Evolutionary conservation across 495 filamentous ascomycete species (phyloP).

Genomic region (Emericellopsis terricola): DNA sequence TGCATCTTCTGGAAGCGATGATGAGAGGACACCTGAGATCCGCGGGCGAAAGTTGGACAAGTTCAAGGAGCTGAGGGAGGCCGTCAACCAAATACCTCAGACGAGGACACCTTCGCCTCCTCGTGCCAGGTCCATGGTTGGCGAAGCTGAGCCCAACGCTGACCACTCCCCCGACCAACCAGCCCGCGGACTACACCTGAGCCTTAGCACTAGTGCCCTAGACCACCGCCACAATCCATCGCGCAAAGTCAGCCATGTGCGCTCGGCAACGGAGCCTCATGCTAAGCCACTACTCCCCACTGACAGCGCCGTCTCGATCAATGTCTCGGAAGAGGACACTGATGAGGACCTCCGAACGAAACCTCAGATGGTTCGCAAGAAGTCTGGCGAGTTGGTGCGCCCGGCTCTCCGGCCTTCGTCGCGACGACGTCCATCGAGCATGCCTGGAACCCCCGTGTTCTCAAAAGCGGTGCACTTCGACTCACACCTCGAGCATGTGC

Average conservation of each 20-base stretch:
- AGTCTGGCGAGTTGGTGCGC: constrained; percentile 90
- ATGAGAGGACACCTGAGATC: constrained; percentile 41
- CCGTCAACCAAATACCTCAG: constrained; percentile 62
- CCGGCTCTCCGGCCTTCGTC: constrained; percentile 71
- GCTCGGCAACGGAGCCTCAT: constrained; percentile 66
- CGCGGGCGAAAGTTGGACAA: constrained; percentile 34
- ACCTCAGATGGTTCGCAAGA: constrained; percentile 87
- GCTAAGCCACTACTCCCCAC: constrained; percentile 32
- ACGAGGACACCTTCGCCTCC: constrained; percentile 44
- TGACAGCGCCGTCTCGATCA: constrained; percentile 27
- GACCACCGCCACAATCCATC: constrained; percentile 14
- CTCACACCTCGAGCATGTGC: constrained; percentile 79
- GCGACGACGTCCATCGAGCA: constrained; percentile 71
- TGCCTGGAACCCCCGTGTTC: constrained; percentile 93
- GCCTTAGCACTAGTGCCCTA: constrained; percentile 15
- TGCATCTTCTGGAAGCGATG: constrained; percentile 57
- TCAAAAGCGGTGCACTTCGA: constrained; percentile 94
- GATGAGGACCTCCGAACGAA: constrained; percentile 46
- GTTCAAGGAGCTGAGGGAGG: constrained; percentile 43
- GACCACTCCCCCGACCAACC: constrained; percentile 14
- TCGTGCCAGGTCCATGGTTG: constrained; percentile 6
- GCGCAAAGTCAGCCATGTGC: constrained; percentile 45
- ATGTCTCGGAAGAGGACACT: constrained; percentile 42
- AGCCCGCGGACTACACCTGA: constrained; percentile 17
- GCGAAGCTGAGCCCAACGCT: constrained; percentile 12